These are phyloP conservation scores for Trichoderma guizhouense DNA, from an alignment of 2,329 filamentous ascomycete genomes.

Conservation along the genomic window DNA sequence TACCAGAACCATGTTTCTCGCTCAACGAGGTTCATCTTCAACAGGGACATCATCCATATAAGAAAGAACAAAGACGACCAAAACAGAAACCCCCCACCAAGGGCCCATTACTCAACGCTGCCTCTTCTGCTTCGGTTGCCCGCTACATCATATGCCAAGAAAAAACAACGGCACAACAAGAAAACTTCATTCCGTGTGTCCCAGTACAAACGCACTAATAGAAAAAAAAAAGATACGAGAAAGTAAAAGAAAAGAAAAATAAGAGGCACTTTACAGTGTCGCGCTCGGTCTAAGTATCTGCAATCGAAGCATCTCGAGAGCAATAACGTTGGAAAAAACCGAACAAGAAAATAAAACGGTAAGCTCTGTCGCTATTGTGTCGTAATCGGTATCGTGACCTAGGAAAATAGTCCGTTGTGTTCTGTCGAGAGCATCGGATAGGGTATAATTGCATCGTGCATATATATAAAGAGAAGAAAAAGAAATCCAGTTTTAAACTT, in stretches of 20 bases:
- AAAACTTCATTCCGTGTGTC: neutral
- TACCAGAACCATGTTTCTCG: neutral
- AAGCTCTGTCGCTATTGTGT: neutral
- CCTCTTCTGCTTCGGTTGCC: neutral
- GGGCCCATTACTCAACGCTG: neutral
- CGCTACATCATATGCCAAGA: neutral
- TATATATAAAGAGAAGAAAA: neutral
- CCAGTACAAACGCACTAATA: neutral
- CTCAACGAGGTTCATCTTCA: neutral
- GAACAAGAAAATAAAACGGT: neutral
- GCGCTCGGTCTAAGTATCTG: neutral
- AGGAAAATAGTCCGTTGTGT: neutral
- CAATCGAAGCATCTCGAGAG: neutral
- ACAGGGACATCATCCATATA: neutral
- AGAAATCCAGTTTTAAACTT: constrained; percentile 28
- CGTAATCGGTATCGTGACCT: constrained; percentile 2
- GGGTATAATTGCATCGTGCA: constrained; percentile 15
- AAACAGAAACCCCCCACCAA: neutral
- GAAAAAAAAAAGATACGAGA: neutral
- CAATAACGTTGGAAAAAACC: neutral
- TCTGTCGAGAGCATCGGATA: constrained; percentile 2
- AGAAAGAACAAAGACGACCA: neutral
- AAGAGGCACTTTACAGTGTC: neutral
- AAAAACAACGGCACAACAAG: neutral
- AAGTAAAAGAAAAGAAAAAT: neutral